These are phyloP conservation scores for Microbotryomycetes sp. DNA, from an alignment of 1,284 basidiomycete species.

Conservation along the genomic window DNA sequence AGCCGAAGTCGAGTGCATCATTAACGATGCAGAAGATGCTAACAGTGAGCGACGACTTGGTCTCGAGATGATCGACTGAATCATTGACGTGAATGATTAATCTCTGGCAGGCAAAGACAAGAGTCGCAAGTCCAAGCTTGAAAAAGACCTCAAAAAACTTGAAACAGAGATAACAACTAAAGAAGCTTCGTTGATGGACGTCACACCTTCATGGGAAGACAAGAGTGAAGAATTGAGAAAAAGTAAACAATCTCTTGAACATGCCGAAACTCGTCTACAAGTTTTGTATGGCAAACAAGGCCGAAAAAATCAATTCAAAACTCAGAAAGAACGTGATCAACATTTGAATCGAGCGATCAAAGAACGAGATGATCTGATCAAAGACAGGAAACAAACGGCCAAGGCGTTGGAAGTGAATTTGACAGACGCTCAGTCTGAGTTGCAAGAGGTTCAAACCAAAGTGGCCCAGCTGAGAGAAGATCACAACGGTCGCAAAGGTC, in stretches of 20 bases:
- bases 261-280: constrained; percentile 60
- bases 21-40: constrained; percentile 68
- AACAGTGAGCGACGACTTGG: constrained; percentile 6
- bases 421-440: constrained; percentile 47
- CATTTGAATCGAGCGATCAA: constrained; percentile 68
- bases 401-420: constrained; percentile 45
- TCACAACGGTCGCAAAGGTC: constrained; percentile 40
- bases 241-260: constrained; percentile 53
- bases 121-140: constrained; percentile 49
- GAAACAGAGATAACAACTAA: constrained; percentile 58
- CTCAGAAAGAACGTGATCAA: constrained; percentile 69
- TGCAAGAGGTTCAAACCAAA: constrained; percentile 52
- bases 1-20: constrained; percentile 74
- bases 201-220: constrained; percentile 62
- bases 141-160: constrained; percentile 59
- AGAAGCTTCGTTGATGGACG: constrained; percentile 55
- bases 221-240: constrained; percentile 10
- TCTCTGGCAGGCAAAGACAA: constrained; percentile 52
- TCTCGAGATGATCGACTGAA: background rate
- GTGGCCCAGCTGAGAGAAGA: constrained; percentile 23
- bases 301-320: constrained; percentile 74
- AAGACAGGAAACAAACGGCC: constrained; percentile 49
- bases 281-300: constrained; percentile 82
- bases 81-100: background rate
- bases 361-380: constrained; percentile 54